Percentiles rank a stretch among this genome's conserved stretches.
Evolutionary conservation across 2,329 filamentous ascomycete genomes (phyloP).

Genomic region (Ilyonectria sp.): DNA sequence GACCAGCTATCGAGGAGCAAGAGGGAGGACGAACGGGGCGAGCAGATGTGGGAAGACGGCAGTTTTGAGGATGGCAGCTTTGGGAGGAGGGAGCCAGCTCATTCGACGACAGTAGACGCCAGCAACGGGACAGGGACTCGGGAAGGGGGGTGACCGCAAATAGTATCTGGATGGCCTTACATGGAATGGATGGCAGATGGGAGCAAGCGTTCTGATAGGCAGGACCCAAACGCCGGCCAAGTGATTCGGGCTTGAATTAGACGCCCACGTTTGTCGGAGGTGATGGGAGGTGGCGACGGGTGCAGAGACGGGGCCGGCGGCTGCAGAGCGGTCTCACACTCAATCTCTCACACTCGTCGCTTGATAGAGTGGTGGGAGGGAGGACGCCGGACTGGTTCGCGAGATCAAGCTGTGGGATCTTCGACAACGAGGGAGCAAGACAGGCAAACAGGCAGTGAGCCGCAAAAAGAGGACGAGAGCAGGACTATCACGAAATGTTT

Average conservation of each 20-base stretch:
- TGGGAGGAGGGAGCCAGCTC: constrained; percentile 47
- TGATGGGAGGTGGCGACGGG: constrained; percentile 23
- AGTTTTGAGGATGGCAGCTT: constrained; percentile 65
- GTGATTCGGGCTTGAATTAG: constrained; percentile 45
- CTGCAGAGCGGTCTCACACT: constrained; percentile 32
- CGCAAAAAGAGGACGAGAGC: neutral
- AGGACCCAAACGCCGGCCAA: constrained; percentile 41
- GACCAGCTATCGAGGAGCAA: constrained; percentile 70
- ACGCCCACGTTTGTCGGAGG: constrained; percentile 45
- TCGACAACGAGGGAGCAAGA: neutral
- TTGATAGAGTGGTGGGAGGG: constrained; percentile 4
- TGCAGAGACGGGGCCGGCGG: constrained; percentile 35
- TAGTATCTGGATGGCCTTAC: constrained; percentile 48
- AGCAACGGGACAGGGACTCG: constrained; percentile 49
- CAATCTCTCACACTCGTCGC: constrained; percentile 7
- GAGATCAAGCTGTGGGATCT: neutral
- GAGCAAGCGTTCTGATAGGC: constrained; percentile 47
- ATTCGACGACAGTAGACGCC: constrained; percentile 57
- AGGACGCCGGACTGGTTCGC: neutral
- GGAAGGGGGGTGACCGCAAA: constrained; percentile 44
- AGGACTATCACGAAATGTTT: constrained; percentile 14
- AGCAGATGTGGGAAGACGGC: constrained; percentile 58
- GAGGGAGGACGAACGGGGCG: constrained; percentile 54
- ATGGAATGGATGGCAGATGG: constrained; percentile 12
- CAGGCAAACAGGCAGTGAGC: neutral